Percentiles rank a stretch among this genome's conserved stretches.
These are phyloP conservation scores for Neofusicoccum umdonicola DNA, from an alignment of 2,329 filamentous ascomycete species.

Conservation along the genomic window DNA sequence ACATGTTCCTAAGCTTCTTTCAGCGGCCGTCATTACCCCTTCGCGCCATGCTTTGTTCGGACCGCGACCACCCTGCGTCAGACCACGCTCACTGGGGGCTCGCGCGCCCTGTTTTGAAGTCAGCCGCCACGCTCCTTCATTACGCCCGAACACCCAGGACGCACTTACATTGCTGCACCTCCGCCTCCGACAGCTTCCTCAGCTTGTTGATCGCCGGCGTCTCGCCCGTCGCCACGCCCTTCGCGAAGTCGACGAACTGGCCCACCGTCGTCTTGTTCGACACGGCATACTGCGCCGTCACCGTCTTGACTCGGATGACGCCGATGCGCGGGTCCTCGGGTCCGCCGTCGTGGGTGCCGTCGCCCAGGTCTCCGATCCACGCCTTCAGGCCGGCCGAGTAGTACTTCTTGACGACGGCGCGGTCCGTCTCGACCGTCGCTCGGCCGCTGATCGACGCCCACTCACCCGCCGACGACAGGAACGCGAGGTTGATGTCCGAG, in stretches of 20 bases:
- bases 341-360: constrained; percentile 79
- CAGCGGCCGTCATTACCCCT: background rate
- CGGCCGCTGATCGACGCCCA: constrained; percentile 85
- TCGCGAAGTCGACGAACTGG: constrained; percentile 67
- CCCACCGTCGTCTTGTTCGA: constrained; percentile 61
- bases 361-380: constrained; percentile 78
- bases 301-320: constrained; percentile 72
- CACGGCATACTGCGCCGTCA: constrained; percentile 70
- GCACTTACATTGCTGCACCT: constrained; percentile 48
- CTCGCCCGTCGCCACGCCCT: constrained; percentile 71
- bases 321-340: constrained; percentile 79
- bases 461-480: constrained; percentile 72
- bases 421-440: constrained; percentile 68
- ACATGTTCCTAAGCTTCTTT: background rate
- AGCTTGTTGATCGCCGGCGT: constrained; percentile 71
- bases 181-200: constrained; percentile 66
- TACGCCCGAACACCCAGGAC: background rate
- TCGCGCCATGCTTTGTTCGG: background rate
- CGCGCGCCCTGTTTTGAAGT: constrained; percentile 14
- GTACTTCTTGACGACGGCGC: constrained; percentile 62
- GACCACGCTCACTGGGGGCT: background rate
- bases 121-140: constrained; percentile 3
- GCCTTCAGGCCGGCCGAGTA: constrained; percentile 74
- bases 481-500: constrained; percentile 75
- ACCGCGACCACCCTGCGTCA: background rate